Evolutionary conservation across 1,139 yeast genomes (phyloP), one percentile per base, ranked within the genome.

Genomic region (Martiniozyma asiatica): DNA sequence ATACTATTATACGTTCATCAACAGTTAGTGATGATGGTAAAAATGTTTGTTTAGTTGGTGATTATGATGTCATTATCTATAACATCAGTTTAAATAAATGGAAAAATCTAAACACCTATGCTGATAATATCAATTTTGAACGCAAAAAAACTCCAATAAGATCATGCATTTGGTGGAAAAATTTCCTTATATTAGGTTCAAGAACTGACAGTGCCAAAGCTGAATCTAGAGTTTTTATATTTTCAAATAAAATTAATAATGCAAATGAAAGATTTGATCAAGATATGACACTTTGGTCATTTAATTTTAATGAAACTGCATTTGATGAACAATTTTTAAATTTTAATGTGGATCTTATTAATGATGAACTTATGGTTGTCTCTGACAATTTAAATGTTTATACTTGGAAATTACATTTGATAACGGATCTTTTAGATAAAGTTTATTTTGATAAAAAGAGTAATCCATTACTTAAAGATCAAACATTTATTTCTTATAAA

Each of bases 11-110:
- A 4, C 31, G 43, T 8, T 42, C 50, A 21, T 42, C 50, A 8
- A 43, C 56, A 0, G 45, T 51, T 4, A 55, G 59, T 24, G 52
- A 49, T 27, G 58, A 57, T 41, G 63, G 61, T 2, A 44, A 48
- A 23, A 43, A 38, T 27, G 38, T 59, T 4, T 60, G 63, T 21
- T 26, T 59, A 8, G 49, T 58, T 9, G 63, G 62, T 5, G 41
- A 44, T 13, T 41, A 37, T 13, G 53, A 54, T 27, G 47, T 59
- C 4, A 28, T 55, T 16, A 34, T 58, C 3, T 55, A 53, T 34
- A 47, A 52, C 17, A 31, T 47, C 11, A 12, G 34, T 6, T 43
- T 44, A 2, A 42, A 45, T 21, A 43, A 40, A 21, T 61, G 64
- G 64, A 54, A 53, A 35, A 41, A 43, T 21, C 47, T 58, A 28